Evolutionary conservation across 1,139 yeast species (phyloP).

Genomic region (Yamadazyma diospyri): DNA sequence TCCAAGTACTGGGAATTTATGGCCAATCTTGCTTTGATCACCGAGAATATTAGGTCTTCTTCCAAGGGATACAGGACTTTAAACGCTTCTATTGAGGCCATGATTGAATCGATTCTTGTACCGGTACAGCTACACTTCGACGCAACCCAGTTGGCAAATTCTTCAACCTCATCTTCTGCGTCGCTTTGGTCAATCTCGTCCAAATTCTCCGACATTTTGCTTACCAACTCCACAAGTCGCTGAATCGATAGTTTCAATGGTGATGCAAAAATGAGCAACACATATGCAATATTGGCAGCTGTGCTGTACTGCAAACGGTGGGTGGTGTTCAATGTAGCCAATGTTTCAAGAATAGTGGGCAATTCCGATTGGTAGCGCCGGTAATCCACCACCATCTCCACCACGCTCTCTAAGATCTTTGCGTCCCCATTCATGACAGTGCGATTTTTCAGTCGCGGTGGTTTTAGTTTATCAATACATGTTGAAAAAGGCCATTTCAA

Average conservation of each 20-base stretch:
- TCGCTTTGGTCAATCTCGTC: conserved; percentile 3
- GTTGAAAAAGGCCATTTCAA: too few species aligned
- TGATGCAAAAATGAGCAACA: conserved; percentile 13
- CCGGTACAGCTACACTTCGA: conserved; percentile 5
- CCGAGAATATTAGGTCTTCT: conserved; percentile 7
- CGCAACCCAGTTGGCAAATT: conserved; percentile 19
- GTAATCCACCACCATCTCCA: conserved; percentile 3
- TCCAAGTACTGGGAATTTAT: conserved; percentile 14
- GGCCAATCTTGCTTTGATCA: conserved; percentile 8
- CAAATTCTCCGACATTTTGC: conserved; percentile 4
- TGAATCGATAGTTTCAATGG: conserved; percentile 10
- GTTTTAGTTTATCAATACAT: not conserved
- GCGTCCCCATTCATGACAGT: conserved; percentile 1
- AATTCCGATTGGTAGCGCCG: not conserved
- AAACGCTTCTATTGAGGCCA: conserved; percentile 17
- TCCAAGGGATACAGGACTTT: not conserved
- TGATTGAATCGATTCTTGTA: not conserved
- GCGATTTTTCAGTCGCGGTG: not conserved
- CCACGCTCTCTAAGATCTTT: conserved; percentile 1
- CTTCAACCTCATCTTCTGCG: conserved; percentile 20
- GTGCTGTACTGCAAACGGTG: conserved; percentile 5
- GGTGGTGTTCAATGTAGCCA: conserved; percentile 8
- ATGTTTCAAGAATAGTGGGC: conserved; percentile 9
- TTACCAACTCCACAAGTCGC: conserved; percentile 6
- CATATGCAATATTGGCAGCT: conserved; percentile 6